phyloP scores from a whole-genome alignment of 1,284 basidiomycete species.

The Athelia sp. region DNA sequence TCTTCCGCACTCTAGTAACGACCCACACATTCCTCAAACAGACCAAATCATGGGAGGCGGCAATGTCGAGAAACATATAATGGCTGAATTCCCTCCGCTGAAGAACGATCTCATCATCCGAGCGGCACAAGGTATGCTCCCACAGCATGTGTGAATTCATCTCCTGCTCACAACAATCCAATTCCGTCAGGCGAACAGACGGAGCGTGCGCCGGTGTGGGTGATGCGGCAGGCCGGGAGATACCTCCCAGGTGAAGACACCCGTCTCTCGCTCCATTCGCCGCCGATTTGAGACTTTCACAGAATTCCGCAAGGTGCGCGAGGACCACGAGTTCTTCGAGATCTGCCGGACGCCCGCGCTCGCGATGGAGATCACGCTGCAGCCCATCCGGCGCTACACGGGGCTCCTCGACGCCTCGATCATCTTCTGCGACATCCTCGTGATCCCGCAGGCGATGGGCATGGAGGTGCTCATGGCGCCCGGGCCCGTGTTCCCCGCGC shows the following conservation, averaged over 20 bases:
- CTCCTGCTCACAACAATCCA: conserved; percentile 1
- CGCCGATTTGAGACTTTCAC: conserved; percentile 8
- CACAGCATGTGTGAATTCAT: conserved; percentile 1
- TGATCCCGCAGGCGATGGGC: conserved; percentile 93
- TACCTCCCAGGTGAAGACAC: conserved; percentile 81
- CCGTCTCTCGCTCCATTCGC: background rate
- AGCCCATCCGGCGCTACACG: conserved; percentile 84
- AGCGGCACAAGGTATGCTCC: conserved; percentile 69
- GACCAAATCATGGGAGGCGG: background rate
- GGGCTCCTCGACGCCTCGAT: conserved; percentile 89
- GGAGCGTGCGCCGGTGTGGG: conserved; percentile 94
- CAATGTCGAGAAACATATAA: conserved; percentile 12
- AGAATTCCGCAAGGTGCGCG: conserved; percentile 86
- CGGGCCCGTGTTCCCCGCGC: conserved; percentile 82
- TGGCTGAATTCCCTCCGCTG: conserved; percentile 62
- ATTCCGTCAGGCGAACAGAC: conserved; percentile 68
- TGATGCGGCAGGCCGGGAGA: conserved; percentile 97
- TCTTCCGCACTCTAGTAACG: too few relatives aligned
- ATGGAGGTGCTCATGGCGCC: conserved; percentile 94
- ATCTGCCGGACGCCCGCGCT: conserved; percentile 86
- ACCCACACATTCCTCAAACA: too few relatives aligned
- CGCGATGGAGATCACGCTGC: conserved; percentile 83
- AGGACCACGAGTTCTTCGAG: conserved; percentile 88
- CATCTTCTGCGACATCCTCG: conserved; percentile 96
- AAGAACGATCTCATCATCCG: conserved; percentile 89